Conservation (phyloP, 768 basidiomycete species). For the Infundibulicybe gibba region DNA sequence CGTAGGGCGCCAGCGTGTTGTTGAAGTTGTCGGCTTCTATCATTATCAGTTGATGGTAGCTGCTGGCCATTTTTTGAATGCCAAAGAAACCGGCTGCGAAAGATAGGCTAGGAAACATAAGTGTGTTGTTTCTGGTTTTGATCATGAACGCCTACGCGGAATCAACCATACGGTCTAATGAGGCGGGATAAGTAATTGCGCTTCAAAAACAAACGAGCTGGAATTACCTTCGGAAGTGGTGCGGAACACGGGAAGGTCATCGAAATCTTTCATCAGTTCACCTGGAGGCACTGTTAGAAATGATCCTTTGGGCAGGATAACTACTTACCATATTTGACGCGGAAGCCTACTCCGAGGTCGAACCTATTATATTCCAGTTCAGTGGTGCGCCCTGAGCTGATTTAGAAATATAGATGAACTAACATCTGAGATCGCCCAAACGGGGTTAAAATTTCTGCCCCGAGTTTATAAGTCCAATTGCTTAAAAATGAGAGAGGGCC, state of each 20-base stretch:
- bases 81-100: slow-evolving; percentile 63
- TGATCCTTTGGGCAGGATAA: slow-evolving; percentile 25
- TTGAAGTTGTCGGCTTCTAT: slow-evolving; percentile 58
- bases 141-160: slow-evolving; percentile 30
- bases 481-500: slow-evolving; percentile 65
- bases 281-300: slow-evolving; percentile 12
- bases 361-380: slow-evolving; percentile 19
- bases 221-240: slow-evolving; percentile 51
- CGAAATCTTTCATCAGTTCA: slow-evolving; percentile 38
- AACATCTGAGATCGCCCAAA: slow-evolving; percentile 73
- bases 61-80: slow-evolving; percentile 38
- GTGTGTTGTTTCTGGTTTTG: not conserved
- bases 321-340: slow-evolving; percentile 56
- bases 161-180: slow-evolving; percentile 47
- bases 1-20: slow-evolving; percentile 70
- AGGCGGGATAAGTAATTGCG: not conserved
- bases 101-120: slow-evolving; percentile 24
- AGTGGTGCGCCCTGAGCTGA: not conserved
- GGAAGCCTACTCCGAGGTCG: slow-evolving; percentile 52
- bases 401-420: slow-evolving; percentile 16
- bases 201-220: not conserved
- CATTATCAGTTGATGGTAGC: slow-evolving; percentile 62
- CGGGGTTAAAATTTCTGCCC: slow-evolving; percentile 71
- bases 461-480: slow-evolving; percentile 75
- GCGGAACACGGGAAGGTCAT: slow-evolving; percentile 54